Base-by-base conservation (phyloP, 2,329 filamentous ascomycete genomes). In the Penicillium brasilianum region DNA sequence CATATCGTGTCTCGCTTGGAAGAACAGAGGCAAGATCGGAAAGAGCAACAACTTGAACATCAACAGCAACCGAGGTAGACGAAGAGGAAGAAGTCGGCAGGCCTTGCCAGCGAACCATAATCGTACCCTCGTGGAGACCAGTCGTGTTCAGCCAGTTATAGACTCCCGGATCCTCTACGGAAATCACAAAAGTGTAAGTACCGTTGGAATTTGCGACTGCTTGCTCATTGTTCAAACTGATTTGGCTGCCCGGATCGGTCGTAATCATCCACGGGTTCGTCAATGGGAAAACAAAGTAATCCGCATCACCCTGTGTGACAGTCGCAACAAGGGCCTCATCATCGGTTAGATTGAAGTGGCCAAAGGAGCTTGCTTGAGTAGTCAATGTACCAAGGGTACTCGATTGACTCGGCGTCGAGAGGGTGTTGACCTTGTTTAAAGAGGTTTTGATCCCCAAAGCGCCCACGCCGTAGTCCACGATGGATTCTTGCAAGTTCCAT, bases 71-170 rank as follows among this genome's bases (percentile, higher is more conserved):
- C 10, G 58, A 39, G 16, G 34, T n/a, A 14, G 41, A 44, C 41
- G 20, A 7, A 6, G 41, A 22, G n/a, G 51, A 46, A 11, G 58
- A 20, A 13, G 16, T 41, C 20, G 57, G 39, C 16, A 63, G 20
- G n/a, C 58, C 58, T 36, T 63, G 58, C 58, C 61, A 63, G 28
- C 58, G 61, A 25, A 60, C 61, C 61, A 63, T 63, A 11, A 57
- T 55, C 5, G 54, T 57, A 3, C 58, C 61, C 28, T 63, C 57
- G 32, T 46, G 32, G 14, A 60, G 25, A 1, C 53, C 57, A 28
- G 58, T 57, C 13, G 50, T 63, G 18, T 61, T 57, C n/a, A 63
- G n/a, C 61, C 61, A 63, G 25, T 63, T 63, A 55, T 63, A 63
- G 16, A 63, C 54, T 5, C 58, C 61, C 1, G 61, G 58, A 44